Conservation (phyloP, 2,329 filamentous ascomycete genomes). For the Scortechinia acanthostroma region DNA sequence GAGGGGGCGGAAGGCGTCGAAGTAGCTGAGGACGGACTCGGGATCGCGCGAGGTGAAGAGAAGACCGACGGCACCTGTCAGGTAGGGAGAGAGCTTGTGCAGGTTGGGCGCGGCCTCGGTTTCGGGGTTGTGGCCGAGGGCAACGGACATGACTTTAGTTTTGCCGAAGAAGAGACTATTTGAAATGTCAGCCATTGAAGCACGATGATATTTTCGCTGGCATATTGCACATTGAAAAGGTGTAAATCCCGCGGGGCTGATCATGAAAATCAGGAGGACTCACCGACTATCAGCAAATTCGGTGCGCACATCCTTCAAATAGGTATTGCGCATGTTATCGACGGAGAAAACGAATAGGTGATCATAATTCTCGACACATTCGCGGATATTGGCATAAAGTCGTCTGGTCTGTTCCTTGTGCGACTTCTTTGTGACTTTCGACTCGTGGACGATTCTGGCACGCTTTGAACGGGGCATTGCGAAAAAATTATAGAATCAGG, state of each 20-base stretch:
- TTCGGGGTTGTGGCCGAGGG: conserved; percentile 49
- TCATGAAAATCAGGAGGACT: conserved; percentile 7
- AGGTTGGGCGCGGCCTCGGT: conserved; percentile 35
- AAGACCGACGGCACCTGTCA: conserved; percentile 56
- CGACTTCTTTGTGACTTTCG: conserved; percentile 57
- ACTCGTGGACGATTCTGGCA: conserved; percentile 55
- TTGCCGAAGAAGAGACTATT: conserved; percentile 63
- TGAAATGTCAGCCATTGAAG: background rate
- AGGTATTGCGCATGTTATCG: conserved; percentile 67
- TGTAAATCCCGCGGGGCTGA: conserved; percentile 2
- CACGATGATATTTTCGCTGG: no score
- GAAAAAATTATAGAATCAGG: background rate
- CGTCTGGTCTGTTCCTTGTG: conserved; percentile 58
- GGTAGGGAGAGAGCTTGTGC: conserved; percentile 35
- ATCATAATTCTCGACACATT: conserved; percentile 51
- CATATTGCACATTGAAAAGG: background rate
- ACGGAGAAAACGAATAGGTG: conserved; percentile 63
- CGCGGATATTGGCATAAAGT: conserved; percentile 54
- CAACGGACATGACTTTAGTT: conserved; percentile 67
- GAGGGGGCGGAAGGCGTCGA: conserved; percentile 46
- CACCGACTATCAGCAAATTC: conserved; percentile 56
- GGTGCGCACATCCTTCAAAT: conserved; percentile 57
- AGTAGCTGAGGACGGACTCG: conserved; percentile 46
- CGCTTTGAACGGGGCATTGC: conserved; percentile 66
- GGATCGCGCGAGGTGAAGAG: conserved; percentile 54